These are phyloP conservation scores for Glutinoglossum americanum DNA, from an alignment of 495 filamentous ascomycete genomes.

Conservation along the genomic window DNA sequence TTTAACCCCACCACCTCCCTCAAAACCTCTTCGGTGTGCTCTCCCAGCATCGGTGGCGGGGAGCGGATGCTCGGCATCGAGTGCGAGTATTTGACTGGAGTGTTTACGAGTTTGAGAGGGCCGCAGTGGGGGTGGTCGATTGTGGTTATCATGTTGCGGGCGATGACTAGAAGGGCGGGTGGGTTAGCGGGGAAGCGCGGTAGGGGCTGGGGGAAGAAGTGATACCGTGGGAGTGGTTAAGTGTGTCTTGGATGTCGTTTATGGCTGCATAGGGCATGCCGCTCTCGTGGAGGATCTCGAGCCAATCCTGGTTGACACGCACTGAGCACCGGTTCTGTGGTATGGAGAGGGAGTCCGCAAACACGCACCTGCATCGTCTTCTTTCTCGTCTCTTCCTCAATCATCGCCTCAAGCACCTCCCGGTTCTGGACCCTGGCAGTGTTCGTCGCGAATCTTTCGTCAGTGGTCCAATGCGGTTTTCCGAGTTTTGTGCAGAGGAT, in stretches of 20 bases:
- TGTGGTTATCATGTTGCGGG: constrained; percentile 72
- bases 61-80: constrained; percentile 54
- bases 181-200: neutral
- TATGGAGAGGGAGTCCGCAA: too few relatives aligned
- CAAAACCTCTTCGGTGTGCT: constrained; percentile 83
- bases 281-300: constrained; percentile 65
- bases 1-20: constrained; percentile 26
- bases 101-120: constrained; percentile 72
- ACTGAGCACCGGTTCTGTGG: neutral
- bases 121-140: constrained; percentile 69
- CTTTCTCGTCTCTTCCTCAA: constrained; percentile 48
- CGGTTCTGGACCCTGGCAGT: constrained; percentile 64
- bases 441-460: constrained; percentile 59
- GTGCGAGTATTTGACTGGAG: constrained; percentile 88
- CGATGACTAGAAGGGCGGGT: constrained; percentile 30
- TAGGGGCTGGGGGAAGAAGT: constrained; percentile 4
- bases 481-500: constrained; percentile 63
- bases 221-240: constrained; percentile 66
- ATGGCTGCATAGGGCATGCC: constrained; percentile 92
- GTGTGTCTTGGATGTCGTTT: constrained; percentile 68
- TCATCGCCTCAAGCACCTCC: constrained; percentile 47
- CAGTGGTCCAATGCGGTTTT: constrained; percentile 56
- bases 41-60: constrained; percentile 66
- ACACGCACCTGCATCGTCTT: constrained; percentile 53
- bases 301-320: constrained; percentile 40